Evolutionary conservation across 2,329 filamentous ascomycete species (phyloP).

Genomic region (Microsporum canis): DNA sequence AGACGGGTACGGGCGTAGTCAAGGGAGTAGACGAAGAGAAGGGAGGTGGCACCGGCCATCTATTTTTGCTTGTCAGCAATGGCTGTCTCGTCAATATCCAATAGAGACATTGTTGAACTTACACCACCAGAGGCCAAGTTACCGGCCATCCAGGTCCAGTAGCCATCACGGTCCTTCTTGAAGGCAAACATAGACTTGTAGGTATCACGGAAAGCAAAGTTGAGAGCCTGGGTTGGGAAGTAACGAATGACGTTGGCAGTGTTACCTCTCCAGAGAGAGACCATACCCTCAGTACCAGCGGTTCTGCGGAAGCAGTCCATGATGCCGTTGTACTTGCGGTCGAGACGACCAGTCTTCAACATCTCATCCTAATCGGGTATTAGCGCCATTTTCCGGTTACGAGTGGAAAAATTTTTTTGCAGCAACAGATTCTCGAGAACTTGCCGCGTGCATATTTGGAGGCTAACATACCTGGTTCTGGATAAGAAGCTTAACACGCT

Average conservation of each 20-base stretch:
- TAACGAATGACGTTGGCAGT: conserved; percentile 99
- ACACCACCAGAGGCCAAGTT: conserved; percentile 99
- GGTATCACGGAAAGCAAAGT: conserved; percentile 99
- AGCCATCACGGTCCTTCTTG: conserved; percentile 99
- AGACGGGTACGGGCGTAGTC: conserved; percentile 99
- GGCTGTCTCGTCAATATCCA: no score
- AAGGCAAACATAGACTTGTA: conserved; percentile 99
- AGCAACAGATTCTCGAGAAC: neutral
- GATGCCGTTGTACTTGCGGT: conserved; percentile 93
- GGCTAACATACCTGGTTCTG: conserved; percentile 86
- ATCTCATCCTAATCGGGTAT: conserved; percentile 76
- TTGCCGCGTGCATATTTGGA: neutral
- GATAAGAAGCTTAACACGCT: conserved; percentile 99
- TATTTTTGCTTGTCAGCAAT: conserved; percentile 24
- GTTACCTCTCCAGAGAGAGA: conserved; percentile 98
- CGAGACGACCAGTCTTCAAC: conserved; percentile 96
- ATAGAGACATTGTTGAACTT: conserved; percentile 36
- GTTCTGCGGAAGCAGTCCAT: conserved; percentile 91
- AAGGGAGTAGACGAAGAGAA: conserved; percentile 99
- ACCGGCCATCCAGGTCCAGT: conserved; percentile 97
- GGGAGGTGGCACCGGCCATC: conserved; percentile 97
- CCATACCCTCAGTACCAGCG: conserved; percentile 77
- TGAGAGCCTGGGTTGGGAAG: conserved; percentile 99
- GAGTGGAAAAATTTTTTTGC: neutral
- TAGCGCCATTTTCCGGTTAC: neutral